Conservation (phyloP, 225 moss, liverwort and hornwort species). For the Polytrichum commune region DNA sequence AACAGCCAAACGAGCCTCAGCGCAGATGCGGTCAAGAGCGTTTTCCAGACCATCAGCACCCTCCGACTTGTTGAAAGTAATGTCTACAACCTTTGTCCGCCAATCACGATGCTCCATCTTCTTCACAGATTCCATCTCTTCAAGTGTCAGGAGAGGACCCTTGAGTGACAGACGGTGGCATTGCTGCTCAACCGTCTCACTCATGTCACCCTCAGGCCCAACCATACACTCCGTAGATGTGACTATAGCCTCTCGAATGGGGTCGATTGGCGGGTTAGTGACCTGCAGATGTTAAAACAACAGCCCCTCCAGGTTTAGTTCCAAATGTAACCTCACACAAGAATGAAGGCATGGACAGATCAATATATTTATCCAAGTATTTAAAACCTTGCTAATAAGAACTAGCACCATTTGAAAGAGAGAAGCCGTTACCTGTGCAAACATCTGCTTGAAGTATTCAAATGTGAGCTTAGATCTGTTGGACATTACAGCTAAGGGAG, state of each 20-base stretch:
- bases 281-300: constrained; percentile 33
- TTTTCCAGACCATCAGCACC: constrained; percentile 61
- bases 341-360: too few relatives aligned
- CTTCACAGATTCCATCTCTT: constrained; percentile 77
- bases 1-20: constrained; percentile 58
- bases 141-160: constrained; percentile 52
- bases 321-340: too few relatives aligned
- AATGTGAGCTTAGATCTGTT: constrained; percentile 55
- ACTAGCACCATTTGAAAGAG: neutral
- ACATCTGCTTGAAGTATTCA: constrained; percentile 83
- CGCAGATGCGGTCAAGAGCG: constrained; percentile 67
- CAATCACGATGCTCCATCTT: constrained; percentile 67
- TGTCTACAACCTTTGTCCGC: constrained; percentile 59
- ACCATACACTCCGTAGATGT: constrained; percentile 80
- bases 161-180: constrained; percentile 70
- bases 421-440: constrained; percentile 49
- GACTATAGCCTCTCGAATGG: constrained; percentile 79
- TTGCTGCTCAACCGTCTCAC: constrained; percentile 65
- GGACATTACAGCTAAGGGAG: constrained; percentile 73
- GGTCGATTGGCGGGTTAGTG: constrained; percentile 81
- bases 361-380: too few relatives aligned
- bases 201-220: constrained; percentile 73
- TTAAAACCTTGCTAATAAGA: neutral
- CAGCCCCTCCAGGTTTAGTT: too few relatives aligned
- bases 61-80: constrained; percentile 59